phyloP scores from a whole-genome alignment of 2,329 filamentous ascomycete species.

The Trichoderma guizhouense region DNA sequence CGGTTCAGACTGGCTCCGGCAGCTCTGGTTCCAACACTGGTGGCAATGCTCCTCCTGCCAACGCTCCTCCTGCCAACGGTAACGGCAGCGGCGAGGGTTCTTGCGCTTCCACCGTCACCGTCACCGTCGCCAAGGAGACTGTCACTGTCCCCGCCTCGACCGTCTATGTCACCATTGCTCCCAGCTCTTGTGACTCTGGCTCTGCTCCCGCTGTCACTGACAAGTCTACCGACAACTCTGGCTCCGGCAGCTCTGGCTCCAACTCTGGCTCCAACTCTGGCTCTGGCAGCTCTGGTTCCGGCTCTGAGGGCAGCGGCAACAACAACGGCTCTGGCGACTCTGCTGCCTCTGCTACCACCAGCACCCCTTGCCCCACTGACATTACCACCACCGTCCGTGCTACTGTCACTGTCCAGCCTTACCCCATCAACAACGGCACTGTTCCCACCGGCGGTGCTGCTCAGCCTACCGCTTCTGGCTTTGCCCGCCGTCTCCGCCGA shows the following conservation, averaged over 20 bases:
- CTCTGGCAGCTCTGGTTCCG: neutral
- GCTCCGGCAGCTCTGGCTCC: slow-evolving; percentile 11
- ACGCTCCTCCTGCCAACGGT: slow-evolving; percentile 5
- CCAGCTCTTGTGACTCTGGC: slow-evolving; percentile 21
- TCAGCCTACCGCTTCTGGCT: slow-evolving; percentile 32
- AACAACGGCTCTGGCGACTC: slow-evolving; percentile 20
- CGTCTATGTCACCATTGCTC: slow-evolving; percentile 34
- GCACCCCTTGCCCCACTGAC: slow-evolving; percentile 17
- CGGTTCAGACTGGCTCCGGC: slow-evolving; percentile 23
- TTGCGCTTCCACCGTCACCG: slow-evolving; percentile 26
- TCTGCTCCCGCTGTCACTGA: slow-evolving; percentile 25
- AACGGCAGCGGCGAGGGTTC: slow-evolving; percentile 6
- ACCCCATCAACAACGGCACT: slow-evolving; percentile 40
- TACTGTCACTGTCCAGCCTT: slow-evolving; percentile 40
- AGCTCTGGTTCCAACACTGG: slow-evolving; percentile 21
- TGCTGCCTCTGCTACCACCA: slow-evolving; percentile 26
- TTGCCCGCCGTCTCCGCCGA: slow-evolving; percentile 33
- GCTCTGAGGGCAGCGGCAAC: slow-evolving; percentile 18
- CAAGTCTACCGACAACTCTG: slow-evolving; percentile 10
- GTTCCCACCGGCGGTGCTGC: neutral
- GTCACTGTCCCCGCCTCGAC: slow-evolving; percentile 33
- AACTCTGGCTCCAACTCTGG: neutral
- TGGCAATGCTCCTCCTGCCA: neutral
- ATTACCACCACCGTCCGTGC: slow-evolving; percentile 27
- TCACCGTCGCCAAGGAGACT: slow-evolving; percentile 25